Evolutionary conservation across 2,329 filamentous ascomycete species (phyloP).

Genomic region (Ambrosiella xylebori): DNA sequence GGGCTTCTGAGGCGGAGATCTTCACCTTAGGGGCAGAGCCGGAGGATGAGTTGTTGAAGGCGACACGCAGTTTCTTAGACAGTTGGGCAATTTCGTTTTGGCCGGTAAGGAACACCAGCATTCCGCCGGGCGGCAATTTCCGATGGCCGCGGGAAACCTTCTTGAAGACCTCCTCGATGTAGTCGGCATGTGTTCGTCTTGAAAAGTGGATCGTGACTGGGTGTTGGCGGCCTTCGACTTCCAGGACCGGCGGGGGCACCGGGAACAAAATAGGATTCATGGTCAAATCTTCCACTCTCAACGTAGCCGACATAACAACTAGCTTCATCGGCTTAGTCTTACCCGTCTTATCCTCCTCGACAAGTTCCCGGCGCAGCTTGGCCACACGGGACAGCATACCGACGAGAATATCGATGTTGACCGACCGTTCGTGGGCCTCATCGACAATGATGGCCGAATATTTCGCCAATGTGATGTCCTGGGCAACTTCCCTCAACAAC

Average conservation of each 20-base stretch:
- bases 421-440: conserved; percentile 90
- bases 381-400: conserved; percentile 92
- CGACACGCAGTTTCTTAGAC: conserved; percentile 59
- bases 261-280: conserved; percentile 69
- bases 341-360: conserved; percentile 41
- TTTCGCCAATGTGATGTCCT: conserved; percentile 73
- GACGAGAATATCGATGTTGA: conserved; percentile 96
- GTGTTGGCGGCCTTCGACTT: conserved; percentile 83
- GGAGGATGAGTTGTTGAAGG: conserved; percentile 40
- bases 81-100: conserved; percentile 79
- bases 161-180: conserved; percentile 73
- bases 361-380: conserved; percentile 60
- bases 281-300: conserved; percentile 79
- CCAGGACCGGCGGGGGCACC: conserved; percentile 61
- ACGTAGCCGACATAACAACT: conserved; percentile 93
- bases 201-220: conserved; percentile 82
- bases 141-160: conserved; percentile 79
- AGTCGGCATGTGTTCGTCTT: conserved; percentile 66
- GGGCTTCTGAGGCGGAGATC: conserved; percentile 59
- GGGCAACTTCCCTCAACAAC: conserved; percentile 72
- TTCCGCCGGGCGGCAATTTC: conserved; percentile 77
- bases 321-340: conserved; percentile 68
- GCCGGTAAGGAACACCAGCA: conserved; percentile 87
- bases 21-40: conserved; percentile 49
- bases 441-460: conserved; percentile 93